Evolutionary conservation across 208 protist species (phyloP).

Genomic region (Leishmania braziliensis): DNA sequence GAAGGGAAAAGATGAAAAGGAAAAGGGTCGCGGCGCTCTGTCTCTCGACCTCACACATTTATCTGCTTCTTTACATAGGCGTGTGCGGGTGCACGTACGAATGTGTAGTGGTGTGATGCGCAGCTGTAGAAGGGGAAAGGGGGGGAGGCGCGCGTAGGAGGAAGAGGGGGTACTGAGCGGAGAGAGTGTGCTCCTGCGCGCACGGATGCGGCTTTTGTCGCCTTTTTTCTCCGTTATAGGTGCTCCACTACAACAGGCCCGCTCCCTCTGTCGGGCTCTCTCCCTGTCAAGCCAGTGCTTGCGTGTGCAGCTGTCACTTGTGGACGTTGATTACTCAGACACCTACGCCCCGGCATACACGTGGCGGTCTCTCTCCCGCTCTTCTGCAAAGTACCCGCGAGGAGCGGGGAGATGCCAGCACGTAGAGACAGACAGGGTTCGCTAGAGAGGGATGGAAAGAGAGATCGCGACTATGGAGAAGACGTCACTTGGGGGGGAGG

Average conservation of each 20-base stretch:
- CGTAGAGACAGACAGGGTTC: background rate
- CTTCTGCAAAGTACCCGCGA: background rate
- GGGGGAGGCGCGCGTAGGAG: no score
- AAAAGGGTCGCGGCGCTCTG: background rate
- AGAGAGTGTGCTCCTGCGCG: no score
- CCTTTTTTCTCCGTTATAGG: no score
- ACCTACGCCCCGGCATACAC: background rate
- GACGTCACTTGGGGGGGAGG: background rate
- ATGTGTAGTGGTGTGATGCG: no score
- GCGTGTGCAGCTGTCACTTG: background rate
- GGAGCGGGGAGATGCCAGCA: no score
- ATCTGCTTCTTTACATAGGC: background rate
- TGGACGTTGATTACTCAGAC: background rate
- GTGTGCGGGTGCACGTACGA: background rate
- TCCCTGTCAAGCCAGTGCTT: no score
- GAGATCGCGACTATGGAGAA: background rate
- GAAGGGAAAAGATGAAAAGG: constrained; percentile 9
- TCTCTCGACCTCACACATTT: background rate
- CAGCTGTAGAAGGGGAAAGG: no score
- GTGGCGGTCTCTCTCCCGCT: background rate
- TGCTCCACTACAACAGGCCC: no score
- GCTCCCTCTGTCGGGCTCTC: no score
- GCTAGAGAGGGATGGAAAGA: background rate
- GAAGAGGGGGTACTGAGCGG: no score
- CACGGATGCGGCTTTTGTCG: no score